Evolutionary conservation across 768 basidiomycete species (phyloP), one percentile per base, ranked within the genome.

Genomic region (Lyophyllum atratum): DNA sequence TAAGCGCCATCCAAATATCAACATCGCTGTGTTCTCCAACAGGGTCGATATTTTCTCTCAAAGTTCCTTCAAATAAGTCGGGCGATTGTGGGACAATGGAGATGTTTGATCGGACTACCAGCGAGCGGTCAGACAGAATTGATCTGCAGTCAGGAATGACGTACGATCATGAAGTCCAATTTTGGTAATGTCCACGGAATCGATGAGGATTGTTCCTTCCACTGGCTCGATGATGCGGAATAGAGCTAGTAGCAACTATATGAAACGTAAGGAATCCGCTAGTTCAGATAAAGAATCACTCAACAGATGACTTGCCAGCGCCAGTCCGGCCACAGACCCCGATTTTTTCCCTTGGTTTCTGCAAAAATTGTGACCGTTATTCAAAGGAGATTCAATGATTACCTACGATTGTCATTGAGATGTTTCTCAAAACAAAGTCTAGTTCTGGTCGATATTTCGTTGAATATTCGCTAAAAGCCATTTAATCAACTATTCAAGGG

Each of bases 11-110:
- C 96, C 96, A 98, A 24, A 98, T 92, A 58, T 92, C 89, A 1
- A 73, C 81, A 70, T 98, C 95, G 17, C 80, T 76, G 58, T 91
- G 74, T 55, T 80, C 76, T 1, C 89, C 88, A 17, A 90, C 81
- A 9, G 95, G 95, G 70, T 97, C 95, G 54, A 97, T 89, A 66
- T 97, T 97, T 62, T 93, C 86, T 53, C 93, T 82, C 14, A 93
- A 71, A 0, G 86, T 86, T 3, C 89, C 89, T 66, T 87, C 85
- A 59, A 87, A 88, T 22, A 89, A 65, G 66, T 87, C 86, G 3
- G 85, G 83, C 59, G 75, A 86, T 70, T 95, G 93, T 2, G 93
- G 93, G 15, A 95, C 92, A 66, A 95, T 95, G 2, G 90, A 89
- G 55, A 95, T 85, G 31, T 80, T 80, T 4, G 87, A 88, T 9